Evolutionary conservation across 2,329 filamentous ascomycete species (phyloP).

Genomic region (Ophiocordyceps camponoti-leonardi): DNA sequence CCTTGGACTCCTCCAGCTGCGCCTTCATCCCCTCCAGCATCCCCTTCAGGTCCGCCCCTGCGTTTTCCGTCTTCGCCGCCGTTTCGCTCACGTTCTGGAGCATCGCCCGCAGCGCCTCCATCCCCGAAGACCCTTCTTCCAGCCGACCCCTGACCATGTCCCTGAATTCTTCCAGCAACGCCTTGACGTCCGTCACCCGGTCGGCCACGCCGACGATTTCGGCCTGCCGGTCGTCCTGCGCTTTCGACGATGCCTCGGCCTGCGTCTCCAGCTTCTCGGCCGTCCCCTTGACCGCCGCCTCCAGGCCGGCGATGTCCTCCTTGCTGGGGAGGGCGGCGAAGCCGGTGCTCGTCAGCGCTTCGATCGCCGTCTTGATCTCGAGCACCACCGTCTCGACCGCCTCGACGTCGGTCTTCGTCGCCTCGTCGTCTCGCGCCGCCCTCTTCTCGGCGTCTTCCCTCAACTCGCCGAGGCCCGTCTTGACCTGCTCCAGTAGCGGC

Average conservation of each 20-base stretch:
- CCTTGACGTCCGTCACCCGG: conserved; percentile 63
- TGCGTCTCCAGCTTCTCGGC: conserved; percentile 51
- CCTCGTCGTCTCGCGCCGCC: conserved; percentile 40
- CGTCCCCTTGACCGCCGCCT: conserved; percentile 52
- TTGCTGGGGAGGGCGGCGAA: conserved; percentile 56
- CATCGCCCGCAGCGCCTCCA: conserved; percentile 57
- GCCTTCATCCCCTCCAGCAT: conserved; percentile 60
- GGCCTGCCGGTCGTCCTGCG: conserved; percentile 67
- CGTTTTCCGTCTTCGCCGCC: conserved; percentile 36
- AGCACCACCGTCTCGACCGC: conserved; percentile 64
- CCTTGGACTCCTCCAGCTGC: conserved; percentile 77
- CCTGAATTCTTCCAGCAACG: conserved; percentile 61
- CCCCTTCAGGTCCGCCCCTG: conserved; percentile 49
- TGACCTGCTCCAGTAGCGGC: conserved; percentile 61
- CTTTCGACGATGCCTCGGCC: conserved; percentile 57
- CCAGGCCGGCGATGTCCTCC: conserved; percentile 50
- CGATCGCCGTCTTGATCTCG: conserved; percentile 69
- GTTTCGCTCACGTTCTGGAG: conserved; percentile 50
- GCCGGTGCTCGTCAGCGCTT: conserved; percentile 55
- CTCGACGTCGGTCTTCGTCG: conserved; percentile 70
- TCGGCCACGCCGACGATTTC: conserved; percentile 68
- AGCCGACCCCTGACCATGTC: conserved; percentile 61
- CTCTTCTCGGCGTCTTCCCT: conserved; percentile 38
- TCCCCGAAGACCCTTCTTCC: conserved; percentile 52
- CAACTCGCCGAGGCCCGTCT: conserved; percentile 58